These are phyloP conservation scores for Acanthamoeba polyphaga DNA, from an alignment of 208 protist genomes.

Conservation along the genomic window DNA sequence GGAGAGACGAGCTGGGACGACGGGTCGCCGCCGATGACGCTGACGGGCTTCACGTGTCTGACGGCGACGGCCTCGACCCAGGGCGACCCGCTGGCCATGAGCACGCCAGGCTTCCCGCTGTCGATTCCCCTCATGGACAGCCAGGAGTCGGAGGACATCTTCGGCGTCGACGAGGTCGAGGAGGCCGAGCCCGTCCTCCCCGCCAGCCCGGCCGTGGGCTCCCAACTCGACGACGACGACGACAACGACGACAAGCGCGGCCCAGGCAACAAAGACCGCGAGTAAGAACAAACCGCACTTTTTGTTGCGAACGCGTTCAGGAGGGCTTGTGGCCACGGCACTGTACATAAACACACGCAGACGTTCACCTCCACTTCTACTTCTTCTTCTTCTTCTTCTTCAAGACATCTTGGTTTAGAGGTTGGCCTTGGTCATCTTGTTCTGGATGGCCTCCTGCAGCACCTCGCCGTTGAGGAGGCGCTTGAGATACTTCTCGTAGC, in stretches of 20 bases:
- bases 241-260: background rate
- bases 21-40: background rate
- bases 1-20: background rate
- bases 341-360: too few relatives aligned
- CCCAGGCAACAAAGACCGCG: too few relatives aligned
- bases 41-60: slow-evolving; percentile 17
- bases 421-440: slow-evolving; percentile 49
- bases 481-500: slow-evolving; percentile 67
- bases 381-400: too few relatives aligned
- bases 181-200: background rate
- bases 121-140: background rate
- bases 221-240: background rate
- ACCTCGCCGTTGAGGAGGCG: slow-evolving; percentile 54
- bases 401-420: too few relatives aligned
- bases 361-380: too few relatives aligned
- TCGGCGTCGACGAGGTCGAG: background rate
- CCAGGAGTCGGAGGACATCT: slow-evolving; percentile 27
- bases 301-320: too few relatives aligned
- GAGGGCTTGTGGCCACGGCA: too few relatives aligned
- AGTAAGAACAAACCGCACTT: too few relatives aligned
- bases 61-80: background rate
- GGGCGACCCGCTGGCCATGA: background rate
- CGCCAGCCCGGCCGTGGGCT: background rate
- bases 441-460: slow-evolving; percentile 13
- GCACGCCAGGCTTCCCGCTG: background rate